Evolutionary conservation across 495 filamentous ascomycete genomes (phyloP).

Genomic region (Cetradonia linearis): DNA sequence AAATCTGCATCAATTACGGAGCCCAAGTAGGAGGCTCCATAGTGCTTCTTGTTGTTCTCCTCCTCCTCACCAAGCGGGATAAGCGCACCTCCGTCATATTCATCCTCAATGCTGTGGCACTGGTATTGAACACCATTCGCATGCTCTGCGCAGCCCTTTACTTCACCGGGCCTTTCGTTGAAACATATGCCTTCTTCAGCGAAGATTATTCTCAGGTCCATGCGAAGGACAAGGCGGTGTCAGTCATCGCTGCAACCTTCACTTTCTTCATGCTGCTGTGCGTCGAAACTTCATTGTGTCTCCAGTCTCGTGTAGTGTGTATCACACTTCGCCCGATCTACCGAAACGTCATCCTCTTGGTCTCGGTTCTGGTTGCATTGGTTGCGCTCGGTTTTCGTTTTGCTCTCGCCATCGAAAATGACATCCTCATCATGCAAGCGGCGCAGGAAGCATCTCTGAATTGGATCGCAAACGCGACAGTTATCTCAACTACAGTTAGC

Average conservation of each 20-base stretch:
- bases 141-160: slow-evolving; percentile 48
- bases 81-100: slow-evolving; percentile 54
- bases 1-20: slow-evolving; percentile 57
- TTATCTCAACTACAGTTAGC: slow-evolving; percentile 49
- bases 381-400: slow-evolving; percentile 51
- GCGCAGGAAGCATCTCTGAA: slow-evolving; percentile 35
- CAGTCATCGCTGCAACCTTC: slow-evolving; percentile 44
- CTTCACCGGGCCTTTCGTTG: slow-evolving; percentile 46
- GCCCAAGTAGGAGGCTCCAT: slow-evolving; percentile 64
- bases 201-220: slow-evolving; percentile 47
- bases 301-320: slow-evolving; percentile 63
- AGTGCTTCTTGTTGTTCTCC: slow-evolving; percentile 54
- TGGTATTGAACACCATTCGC: slow-evolving; percentile 51
- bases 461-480: slow-evolving; percentile 43
- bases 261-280: slow-evolving; percentile 48
- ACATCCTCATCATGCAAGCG: slow-evolving; percentile 37
- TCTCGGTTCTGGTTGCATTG: slow-evolving; percentile 45
- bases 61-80: slow-evolving; percentile 50
- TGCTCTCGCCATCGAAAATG: slow-evolving; percentile 47
- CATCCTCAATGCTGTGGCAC: slow-evolving; percentile 50
- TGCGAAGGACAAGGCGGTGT: slow-evolving; percentile 37
- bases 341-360: slow-evolving; percentile 34
- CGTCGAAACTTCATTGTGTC: slow-evolving; percentile 54
- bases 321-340: slow-evolving; percentile 36
- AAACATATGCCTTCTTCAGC: slow-evolving; percentile 49